A percentile compares a stretch with the other conserved stretches of the same genome.
These are phyloP conservation scores for Xylariales sp. DNA, from an alignment of 2,329 filamentous ascomycete genomes.

Conservation along the genomic window DNA sequence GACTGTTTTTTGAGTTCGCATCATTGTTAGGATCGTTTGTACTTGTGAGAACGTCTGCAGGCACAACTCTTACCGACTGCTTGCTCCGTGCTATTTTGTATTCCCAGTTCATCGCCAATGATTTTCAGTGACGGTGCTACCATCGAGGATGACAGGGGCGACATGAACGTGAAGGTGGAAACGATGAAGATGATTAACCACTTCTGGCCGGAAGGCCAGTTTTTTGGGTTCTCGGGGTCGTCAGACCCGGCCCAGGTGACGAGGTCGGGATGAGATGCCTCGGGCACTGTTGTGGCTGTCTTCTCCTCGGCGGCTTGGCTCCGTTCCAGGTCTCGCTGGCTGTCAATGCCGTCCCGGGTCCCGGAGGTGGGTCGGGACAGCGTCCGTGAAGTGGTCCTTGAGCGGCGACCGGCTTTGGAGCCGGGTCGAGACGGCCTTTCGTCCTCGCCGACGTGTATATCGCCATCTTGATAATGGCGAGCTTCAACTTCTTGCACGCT, in stretches of 20 bases:
- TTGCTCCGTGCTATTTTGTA: slow-evolving; percentile 37
- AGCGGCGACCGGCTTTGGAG: neutral
- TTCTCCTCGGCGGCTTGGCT: slow-evolving; percentile 17
- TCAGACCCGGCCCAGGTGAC: slow-evolving; percentile 49
- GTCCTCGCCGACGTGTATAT: no score
- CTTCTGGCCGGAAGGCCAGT: slow-evolving; percentile 52
- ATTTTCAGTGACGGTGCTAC: slow-evolving; percentile 45
- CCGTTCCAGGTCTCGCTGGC: slow-evolving; percentile 29
- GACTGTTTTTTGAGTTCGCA: no score
- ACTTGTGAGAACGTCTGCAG: no score
- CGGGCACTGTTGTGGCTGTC: slow-evolving; percentile 17
- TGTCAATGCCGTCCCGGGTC: slow-evolving; percentile 33
- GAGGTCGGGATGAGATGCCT: slow-evolving; percentile 32
- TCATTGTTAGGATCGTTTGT: no score
- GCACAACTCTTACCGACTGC: no score
- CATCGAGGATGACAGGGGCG: slow-evolving; percentile 55
- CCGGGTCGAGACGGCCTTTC: no score
- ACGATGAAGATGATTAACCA: slow-evolving; percentile 53
- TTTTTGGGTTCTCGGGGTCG: slow-evolving; percentile 45
- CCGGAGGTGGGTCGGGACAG: slow-evolving; percentile 32
- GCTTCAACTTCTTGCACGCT: no score
- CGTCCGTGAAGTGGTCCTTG: slow-evolving; percentile 7
- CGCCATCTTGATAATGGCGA: neutral
- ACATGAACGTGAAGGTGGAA: slow-evolving; percentile 56
- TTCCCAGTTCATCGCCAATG: slow-evolving; percentile 50